phyloP scores from a whole-genome alignment of 2,329 filamentous ascomycete species.

The Colletotrichum sp. region DNA sequence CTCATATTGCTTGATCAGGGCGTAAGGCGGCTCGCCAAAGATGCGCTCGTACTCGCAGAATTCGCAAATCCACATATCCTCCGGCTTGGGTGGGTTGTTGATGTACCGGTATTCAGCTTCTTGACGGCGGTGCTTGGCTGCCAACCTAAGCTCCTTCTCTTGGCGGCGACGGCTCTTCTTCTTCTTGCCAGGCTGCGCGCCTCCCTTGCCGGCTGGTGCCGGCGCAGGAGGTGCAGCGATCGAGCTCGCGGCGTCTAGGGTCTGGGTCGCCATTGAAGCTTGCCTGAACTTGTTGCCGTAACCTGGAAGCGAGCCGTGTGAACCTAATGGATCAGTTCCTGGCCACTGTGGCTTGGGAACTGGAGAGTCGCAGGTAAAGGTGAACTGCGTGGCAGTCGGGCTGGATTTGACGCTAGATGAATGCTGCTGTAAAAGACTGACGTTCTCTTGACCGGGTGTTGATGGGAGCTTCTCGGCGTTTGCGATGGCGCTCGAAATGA shows the following conservation, averaged over 20 bases:
- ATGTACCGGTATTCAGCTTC: constrained; percentile 80
- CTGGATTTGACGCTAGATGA: constrained; percentile 60
- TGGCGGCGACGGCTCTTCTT: constrained; percentile 71
- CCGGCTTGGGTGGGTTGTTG: constrained; percentile 70
- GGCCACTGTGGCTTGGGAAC: constrained; percentile 82
- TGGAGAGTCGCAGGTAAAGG: constrained; percentile 93
- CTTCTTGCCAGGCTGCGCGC: constrained; percentile 43
- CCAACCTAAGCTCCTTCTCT: constrained; percentile 74
- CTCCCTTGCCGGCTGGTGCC: constrained; percentile 39
- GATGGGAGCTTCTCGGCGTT: constrained; percentile 77
- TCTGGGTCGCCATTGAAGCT: constrained; percentile 22
- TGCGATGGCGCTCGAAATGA: constrained; percentile 91
- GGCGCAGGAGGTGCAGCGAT: not conserved
- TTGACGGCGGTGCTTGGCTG: constrained; percentile 78
- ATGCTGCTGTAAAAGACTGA: constrained; percentile 78
- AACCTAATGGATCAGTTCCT: constrained; percentile 46
- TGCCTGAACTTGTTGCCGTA: constrained; percentile 29
- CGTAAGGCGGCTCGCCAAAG: constrained; percentile 84
- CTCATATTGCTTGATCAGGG: constrained; percentile 90
- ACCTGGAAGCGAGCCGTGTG: constrained; percentile 28
- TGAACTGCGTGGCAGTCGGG: constrained; percentile 86
- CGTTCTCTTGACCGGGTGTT: constrained; percentile 75
- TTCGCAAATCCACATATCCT: constrained; percentile 94
- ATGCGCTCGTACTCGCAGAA: constrained; percentile 98
- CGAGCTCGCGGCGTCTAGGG: not conserved